These are phyloP conservation scores for Leccinum longicurvipes DNA, from an alignment of 768 basidiomycete species.

Conservation along the genomic window DNA sequence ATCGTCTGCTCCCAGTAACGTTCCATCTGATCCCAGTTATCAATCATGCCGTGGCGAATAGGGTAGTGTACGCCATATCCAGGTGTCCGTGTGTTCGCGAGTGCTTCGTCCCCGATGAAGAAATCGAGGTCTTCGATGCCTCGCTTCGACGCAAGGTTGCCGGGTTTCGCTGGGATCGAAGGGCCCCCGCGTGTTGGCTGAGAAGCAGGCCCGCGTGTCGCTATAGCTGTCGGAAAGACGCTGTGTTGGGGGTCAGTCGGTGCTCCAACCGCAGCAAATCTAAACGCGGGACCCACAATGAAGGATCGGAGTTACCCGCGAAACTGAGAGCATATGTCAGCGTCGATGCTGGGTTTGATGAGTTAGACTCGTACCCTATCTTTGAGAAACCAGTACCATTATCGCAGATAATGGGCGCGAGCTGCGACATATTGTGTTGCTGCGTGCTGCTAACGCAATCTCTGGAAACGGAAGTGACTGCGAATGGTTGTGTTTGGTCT, in stretches of 20 bases:
- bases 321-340: conserved; percentile 52
- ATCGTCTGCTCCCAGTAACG: conserved; percentile 99
- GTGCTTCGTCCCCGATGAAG: conserved; percentile 98
- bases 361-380: conserved; percentile 66
- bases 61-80: conserved; percentile 95
- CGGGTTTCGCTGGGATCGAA: conserved; percentile 78
- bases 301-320: conserved; percentile 98
- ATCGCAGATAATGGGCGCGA: conserved; percentile 95
- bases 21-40: conserved; percentile 99
- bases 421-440: conserved; percentile 60
- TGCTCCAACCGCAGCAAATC: conserved; percentile 3
- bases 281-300: conserved; percentile 65
- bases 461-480: conserved; percentile 11
- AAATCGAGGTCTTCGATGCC: conserved; percentile 99
- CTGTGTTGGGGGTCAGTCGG: conserved; percentile 35
- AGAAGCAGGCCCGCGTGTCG: conserved; percentile 69
- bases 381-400: conserved; percentile 98
- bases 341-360: not conserved
- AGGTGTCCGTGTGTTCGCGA: conserved; percentile 92
- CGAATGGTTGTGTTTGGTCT: conserved; percentile 20
- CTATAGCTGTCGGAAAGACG: conserved; percentile 98
- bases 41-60: conserved; percentile 95
- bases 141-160: conserved; percentile 91
- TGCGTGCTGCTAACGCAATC: conserved; percentile 6
- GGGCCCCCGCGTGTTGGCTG: conserved; percentile 65